Evolutionary conservation across 208 protist species (phyloP), one percentile per base, ranked within the genome.

Genomic region (Wallacemonas rigidus): DNA sequence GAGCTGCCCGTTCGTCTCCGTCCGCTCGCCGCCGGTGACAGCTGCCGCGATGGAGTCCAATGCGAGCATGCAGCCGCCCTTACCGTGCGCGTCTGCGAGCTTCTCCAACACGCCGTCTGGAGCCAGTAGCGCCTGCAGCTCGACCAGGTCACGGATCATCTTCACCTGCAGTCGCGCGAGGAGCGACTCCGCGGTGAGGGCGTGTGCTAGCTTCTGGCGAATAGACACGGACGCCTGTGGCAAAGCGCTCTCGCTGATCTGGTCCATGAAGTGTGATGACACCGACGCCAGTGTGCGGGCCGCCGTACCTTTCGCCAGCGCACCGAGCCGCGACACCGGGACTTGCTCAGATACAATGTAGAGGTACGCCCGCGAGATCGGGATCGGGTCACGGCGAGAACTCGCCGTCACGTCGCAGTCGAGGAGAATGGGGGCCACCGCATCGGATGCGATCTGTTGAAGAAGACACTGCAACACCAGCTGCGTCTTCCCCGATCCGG

Each of bases 401-500:
- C 26, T 26, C 26, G 26, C 26, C 26, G 26, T 26, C 26, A 26
- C 26, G 26, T 26, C 26, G 26, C 26, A 26, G 26, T 26, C 26
- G 26, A 26, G 26, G 26, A 26, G 26, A 0, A 26, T 26, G 26
- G 26, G 26, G 26, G 26, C 26, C 26, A 26, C 26, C 26, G 81
- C 8, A 45, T 77, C 75, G 6, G 39, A 40, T 2, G 85, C 89
- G 14, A 85, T 74, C 12, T 80, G 76, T 43, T 89, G 74, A 43
- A 95, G 54, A 9, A 90, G 70, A 38, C 61, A 76, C 76, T 95
- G 90, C 38, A 95, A 71, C 11, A 72, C 78, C 35, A 95, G 69
- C 68, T 92, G 90, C 50, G 90, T 95, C 72, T 95, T 95, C 26
- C 90, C 90, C 7, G 79, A 79, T n/a, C 87, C 90, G 1, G 90